These are phyloP conservation scores for Scleromitrula shiraiana DNA, from an alignment of 2,329 filamentous ascomycete genomes.

Conservation along the genomic window DNA sequence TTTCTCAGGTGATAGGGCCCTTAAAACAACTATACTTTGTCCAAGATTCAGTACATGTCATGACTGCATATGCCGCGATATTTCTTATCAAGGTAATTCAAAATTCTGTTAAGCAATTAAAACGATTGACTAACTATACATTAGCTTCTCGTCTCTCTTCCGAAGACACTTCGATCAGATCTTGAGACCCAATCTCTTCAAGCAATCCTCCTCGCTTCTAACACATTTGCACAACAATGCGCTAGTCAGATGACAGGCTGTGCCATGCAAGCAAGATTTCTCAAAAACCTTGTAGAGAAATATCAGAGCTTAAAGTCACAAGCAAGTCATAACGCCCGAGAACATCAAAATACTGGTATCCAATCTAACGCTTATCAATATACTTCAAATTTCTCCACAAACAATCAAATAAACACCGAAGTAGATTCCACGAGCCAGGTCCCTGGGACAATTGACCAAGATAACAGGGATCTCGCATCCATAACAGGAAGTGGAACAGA, in stretches of 20 bases:
- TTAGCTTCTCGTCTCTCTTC: conserved; percentile 1
- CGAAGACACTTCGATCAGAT: conserved; percentile 2
- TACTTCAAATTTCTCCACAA: not conserved
- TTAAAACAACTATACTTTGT: conserved; percentile 32
- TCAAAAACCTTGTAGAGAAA: conserved; percentile 21
- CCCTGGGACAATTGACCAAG: not conserved
- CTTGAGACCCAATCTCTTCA: conserved; percentile 14
- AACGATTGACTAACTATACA: not conserved
- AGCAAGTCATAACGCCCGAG: not conserved
- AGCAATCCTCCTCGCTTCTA: conserved; percentile 11
- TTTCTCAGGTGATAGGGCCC: conserved; percentile 22
- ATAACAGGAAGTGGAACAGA: not conserved
- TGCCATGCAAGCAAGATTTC: conserved; percentile 29
- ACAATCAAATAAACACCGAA: not conserved
- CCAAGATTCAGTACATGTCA: conserved; percentile 36
- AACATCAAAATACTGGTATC: not conserved
- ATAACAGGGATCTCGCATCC: not conserved
- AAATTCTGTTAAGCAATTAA: not conserved
- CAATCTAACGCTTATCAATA: not conserved
- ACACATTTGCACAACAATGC: conserved; percentile 27
- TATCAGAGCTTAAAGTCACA: conserved; percentile 12
- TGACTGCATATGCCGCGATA: conserved; percentile 35
- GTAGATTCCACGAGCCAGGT: not conserved
- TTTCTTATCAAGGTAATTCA: conserved; percentile 31
- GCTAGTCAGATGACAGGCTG: conserved; percentile 26